Percentiles rank a stretch among this genome's conserved stretches.
Conservation (phyloP, 257 asterid species). For the Lycium barbarum region DNA sequence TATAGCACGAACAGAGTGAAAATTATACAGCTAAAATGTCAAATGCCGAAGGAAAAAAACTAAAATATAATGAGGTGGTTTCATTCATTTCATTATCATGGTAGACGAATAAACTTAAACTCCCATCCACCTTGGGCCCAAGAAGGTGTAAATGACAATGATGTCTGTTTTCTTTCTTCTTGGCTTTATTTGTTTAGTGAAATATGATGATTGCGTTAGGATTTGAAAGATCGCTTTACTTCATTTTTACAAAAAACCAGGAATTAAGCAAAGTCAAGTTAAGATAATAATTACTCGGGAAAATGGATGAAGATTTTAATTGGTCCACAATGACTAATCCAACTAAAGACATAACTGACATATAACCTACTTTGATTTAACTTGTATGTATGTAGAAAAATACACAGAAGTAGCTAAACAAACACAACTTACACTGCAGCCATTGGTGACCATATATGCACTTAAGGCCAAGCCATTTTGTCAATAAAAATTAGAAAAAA, state of each 20-base stretch:
- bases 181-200: not conserved
- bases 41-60: not conserved
- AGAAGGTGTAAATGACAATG: not conserved
- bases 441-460: not conserved
- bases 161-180: not conserved
- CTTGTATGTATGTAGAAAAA: not conserved
- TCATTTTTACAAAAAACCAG: not conserved
- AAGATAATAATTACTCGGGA: not conserved
- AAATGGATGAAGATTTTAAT: not conserved
- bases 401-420: not conserved
- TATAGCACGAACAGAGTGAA: not conserved
- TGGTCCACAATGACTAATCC: conserved; percentile 6
- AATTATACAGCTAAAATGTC: not conserved
- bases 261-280: not conserved
- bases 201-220: not conserved
- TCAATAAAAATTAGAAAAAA: not conserved
- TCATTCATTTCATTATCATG: not conserved
- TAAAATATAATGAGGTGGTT: not conserved
- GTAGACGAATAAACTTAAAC: not conserved
- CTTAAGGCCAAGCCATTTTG: not conserved
- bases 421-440: not conserved
- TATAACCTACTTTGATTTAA: not conserved
- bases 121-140: not conserved
- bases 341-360: not conserved
- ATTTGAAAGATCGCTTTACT: not conserved